Conservation (phyloP, 169 alveolate genomes). For the Eimeria praecox region DNA sequence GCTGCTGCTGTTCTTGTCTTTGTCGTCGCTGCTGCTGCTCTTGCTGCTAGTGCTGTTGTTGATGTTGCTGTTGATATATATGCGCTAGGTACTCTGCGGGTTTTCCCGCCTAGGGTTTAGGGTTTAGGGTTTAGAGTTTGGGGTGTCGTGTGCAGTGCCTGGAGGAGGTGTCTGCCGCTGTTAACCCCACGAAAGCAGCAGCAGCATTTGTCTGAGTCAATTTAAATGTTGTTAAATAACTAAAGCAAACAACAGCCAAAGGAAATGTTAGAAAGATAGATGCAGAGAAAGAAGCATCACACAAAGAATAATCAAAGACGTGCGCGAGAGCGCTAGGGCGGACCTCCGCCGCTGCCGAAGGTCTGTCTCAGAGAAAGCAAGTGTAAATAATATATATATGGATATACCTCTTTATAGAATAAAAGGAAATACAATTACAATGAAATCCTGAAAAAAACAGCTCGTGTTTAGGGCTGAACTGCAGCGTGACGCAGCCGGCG, state of each 20-base stretch:
- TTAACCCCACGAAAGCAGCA: background rate
- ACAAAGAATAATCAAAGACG: too few relatives aligned
- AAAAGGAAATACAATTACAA: too few relatives aligned
- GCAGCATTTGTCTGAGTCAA: background rate
- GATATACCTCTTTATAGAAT: too few relatives aligned
- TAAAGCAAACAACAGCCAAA: background rate
- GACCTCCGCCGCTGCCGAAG: too few relatives aligned
- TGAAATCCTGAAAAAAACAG: too few relatives aligned
- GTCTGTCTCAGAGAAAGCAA: too few relatives aligned
- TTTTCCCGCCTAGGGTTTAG: background rate
- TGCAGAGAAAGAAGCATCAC: too few relatives aligned
- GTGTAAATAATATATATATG: too few relatives aligned
- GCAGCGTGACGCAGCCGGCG: too few relatives aligned
- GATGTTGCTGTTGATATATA: background rate
- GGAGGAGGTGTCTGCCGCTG: conserved; percentile 1
- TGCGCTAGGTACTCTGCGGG: background rate
- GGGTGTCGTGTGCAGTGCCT: background rate
- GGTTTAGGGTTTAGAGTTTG: background rate
- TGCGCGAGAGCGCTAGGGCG: too few relatives aligned
- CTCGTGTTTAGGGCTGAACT: too few relatives aligned
- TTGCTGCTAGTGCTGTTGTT: background rate
- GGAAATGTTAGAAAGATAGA: too few relatives aligned
- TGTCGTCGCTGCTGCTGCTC: background rate
- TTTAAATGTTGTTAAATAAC: background rate
- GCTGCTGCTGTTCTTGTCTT: background rate